Evolutionary conservation across 768 basidiomycete species (phyloP).

Genomic region (Tephrocybe sp.): DNA sequence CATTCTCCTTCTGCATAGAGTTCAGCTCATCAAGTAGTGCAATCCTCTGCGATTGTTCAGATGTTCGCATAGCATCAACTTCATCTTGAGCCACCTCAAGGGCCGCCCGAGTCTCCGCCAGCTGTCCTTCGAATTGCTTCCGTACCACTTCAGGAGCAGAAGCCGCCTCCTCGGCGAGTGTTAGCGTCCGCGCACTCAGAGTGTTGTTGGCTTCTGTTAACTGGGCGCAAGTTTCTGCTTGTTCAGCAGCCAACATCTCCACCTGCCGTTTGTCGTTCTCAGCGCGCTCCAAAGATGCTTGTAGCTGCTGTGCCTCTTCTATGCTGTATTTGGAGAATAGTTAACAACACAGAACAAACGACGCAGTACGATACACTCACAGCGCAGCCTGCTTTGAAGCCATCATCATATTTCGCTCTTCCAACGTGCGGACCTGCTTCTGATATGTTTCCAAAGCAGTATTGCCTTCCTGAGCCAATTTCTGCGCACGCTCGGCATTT

Average conservation of each 20-base stretch:
- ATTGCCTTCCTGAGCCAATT: conserved; percentile 82
- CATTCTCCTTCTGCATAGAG: conserved; percentile 78
- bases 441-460: conserved; percentile 85
- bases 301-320: conserved; percentile 64
- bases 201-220: conserved; percentile 79
- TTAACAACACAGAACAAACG: conserved; percentile 7
- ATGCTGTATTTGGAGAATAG: conserved; percentile 42
- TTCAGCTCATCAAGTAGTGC: conserved; percentile 89
- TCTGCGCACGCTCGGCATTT: conserved; percentile 90
- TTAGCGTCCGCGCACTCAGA: conserved; percentile 70
- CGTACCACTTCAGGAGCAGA: conserved; percentile 55
- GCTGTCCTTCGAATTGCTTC: conserved; percentile 63
- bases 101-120: conserved; percentile 59
- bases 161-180: conserved; percentile 70
- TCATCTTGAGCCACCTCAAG: conserved; percentile 69
- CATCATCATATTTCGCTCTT: conserved; percentile 66
- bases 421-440: conserved; percentile 78
- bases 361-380: conserved; percentile 37
- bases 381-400: conserved; percentile 53
- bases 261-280: conserved; percentile 64
- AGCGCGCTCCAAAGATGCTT: conserved; percentile 59
- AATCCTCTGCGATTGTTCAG: conserved; percentile 80
- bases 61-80: conserved; percentile 61
- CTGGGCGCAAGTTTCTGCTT: conserved; percentile 71
- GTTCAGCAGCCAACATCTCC: conserved; percentile 68